Base-by-base conservation (phyloP, 225 moss, liverwort and hornwort species). In the Asterella californica region DNA sequence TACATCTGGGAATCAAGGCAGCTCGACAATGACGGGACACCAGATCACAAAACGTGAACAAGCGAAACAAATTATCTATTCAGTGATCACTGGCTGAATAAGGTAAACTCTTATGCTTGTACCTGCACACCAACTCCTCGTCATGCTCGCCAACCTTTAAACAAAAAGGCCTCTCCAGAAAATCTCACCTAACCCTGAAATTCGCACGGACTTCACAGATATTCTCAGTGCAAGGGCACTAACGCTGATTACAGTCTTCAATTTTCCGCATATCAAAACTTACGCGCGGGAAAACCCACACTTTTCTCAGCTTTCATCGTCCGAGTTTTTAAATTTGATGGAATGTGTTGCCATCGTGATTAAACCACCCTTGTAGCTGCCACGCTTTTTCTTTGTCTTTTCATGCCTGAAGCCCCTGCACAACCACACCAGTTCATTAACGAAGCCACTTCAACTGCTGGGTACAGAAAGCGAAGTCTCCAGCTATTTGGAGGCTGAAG, bases 301-400 rank as follows among this genome's bases (percentile, higher is more conserved):
- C 24, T 57, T 0, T 11, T 4, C 9, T 62, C 30, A 78, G 30
- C 30, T 65, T 18, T 94, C 96, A 15, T 92, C 90, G 70, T 97
- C 97, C 30, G 94, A 93, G 77, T 90, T 78, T 73, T 83, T 59
- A 61, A 97, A 97, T 74, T 97, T 97, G 71, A 97, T 93, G 0
- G 97, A 97, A 82, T 97, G 97, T 10, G 97, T 94, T 49, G 80
- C 67, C 67, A 93, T 90, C 82, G 94, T 92, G 78, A 97, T 97
- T 4, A 81, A 14, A 62, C 97, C 97, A 50, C 97, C 97, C 80
- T 89, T 93, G 86, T 97, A 97, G 34, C 88, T 91, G 42, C 97
- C 97, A 76, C 93, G 86, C 79, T 97, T 97, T 81, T 97, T 97
- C 87, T 97, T 97, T 8, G 94, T 97, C 78, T 97, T 97, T 71